phyloP scores from a whole-genome alignment of 1,139 yeast species.

The Candida tunisiensis region DNA sequence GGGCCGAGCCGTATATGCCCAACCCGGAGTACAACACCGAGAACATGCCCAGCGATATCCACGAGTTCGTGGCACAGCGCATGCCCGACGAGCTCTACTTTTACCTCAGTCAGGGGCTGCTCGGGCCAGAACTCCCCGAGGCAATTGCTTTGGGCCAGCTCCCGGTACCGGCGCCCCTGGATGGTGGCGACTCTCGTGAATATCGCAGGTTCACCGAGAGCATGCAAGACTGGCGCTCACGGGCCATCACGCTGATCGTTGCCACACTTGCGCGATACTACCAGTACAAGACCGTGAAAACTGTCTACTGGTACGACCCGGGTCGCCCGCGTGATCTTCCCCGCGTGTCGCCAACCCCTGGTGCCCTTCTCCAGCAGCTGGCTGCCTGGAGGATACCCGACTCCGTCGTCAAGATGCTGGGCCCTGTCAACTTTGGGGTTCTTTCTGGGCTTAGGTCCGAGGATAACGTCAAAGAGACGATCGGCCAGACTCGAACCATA shows the following conservation, averaged over 20 bases:
- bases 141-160: conserved; percentile 50
- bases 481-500: not conserved
- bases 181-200: conserved; percentile 39
- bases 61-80: conserved; percentile 70
- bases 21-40: conserved; percentile 9
- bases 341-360: not conserved
- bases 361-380: not conserved
- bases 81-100: conserved; percentile 77
- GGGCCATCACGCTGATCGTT: conserved; percentile 51
- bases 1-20: conserved; percentile 37
- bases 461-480: not conserved
- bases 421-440: not conserved
- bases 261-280: conserved; percentile 70
- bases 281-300: conserved; percentile 36
- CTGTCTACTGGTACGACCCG: conserved; percentile 1
- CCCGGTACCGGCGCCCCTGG: conserved; percentile 54
- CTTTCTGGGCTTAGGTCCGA: not conserved
- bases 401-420: not conserved
- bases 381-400: not conserved
- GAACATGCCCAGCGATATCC: conserved; percentile 60
- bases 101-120: conserved; percentile 64
- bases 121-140: conserved; percentile 48
- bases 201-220: conserved; percentile 39
- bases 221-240: conserved; percentile 35
- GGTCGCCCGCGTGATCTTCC: not conserved